Conservation (phyloP, 768 basidiomycete species). For the Mycena vitilis region DNA sequence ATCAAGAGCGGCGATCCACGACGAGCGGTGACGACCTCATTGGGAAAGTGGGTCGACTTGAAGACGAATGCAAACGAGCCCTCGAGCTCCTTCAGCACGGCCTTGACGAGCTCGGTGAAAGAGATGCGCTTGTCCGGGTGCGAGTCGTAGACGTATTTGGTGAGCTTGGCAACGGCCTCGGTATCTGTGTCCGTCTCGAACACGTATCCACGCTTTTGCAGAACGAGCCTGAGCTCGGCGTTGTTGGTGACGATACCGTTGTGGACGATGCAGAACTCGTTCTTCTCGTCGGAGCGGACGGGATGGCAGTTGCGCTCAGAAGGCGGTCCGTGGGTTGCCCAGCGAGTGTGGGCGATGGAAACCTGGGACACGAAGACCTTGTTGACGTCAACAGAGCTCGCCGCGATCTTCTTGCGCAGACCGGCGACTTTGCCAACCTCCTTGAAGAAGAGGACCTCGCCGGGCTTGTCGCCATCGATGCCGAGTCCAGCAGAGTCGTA, state of each 20-base stretch:
- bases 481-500: slow-evolving; percentile 95
- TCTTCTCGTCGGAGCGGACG: slow-evolving; percentile 80
- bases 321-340: slow-evolving; percentile 98
- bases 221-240: slow-evolving; percentile 86
- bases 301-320: slow-evolving; percentile 95
- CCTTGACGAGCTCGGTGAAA: slow-evolving; percentile 94
- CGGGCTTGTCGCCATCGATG: slow-evolving; percentile 90
- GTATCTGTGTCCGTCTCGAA: slow-evolving; percentile 98
- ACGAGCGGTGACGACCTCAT: slow-evolving; percentile 95
- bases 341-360: slow-evolving; percentile 98
- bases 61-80: slow-evolving; percentile 99
- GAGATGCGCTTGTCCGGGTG: slow-evolving; percentile 86
- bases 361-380: slow-evolving; percentile 89
- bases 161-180: slow-evolving; percentile 95
- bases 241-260: slow-evolving; percentile 99
- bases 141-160: slow-evolving; percentile 96
- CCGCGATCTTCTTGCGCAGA: slow-evolving; percentile 88
- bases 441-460: slow-evolving; percentile 88
- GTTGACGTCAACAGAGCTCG: slow-evolving; percentile 74
- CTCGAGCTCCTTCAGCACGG: slow-evolving; percentile 96
- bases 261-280: slow-evolving; percentile 95
- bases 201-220: slow-evolving; percentile 94
- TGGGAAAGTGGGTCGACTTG: slow-evolving; percentile 96
- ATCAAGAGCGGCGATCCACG: slow-evolving; percentile 96
- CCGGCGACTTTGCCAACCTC: slow-evolving; percentile 97